Percentiles rank a stretch among this genome's conserved stretches.
phyloP scores from a whole-genome alignment of 768 basidiomycete species.

The Cyathus striatus region DNA sequence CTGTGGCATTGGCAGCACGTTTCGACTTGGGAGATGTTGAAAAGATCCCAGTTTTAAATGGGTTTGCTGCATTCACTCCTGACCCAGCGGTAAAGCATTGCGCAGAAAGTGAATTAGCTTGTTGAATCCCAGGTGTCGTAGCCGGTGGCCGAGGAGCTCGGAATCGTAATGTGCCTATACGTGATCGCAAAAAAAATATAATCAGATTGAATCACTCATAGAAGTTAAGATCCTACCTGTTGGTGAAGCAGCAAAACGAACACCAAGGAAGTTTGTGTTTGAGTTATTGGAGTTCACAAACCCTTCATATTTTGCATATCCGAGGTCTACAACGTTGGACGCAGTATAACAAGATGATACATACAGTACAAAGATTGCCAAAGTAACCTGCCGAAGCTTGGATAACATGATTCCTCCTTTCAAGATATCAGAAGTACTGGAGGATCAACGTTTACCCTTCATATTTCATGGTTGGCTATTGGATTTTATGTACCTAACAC shows the following conservation, averaged over 20 bases:
- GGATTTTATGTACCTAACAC: too few species aligned
- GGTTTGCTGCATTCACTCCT: constrained; percentile 22
- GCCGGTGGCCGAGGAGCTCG: constrained; percentile 20
- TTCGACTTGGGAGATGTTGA: background rate
- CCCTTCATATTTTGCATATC: background rate
- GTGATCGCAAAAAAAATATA: too few species aligned
- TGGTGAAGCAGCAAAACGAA: background rate
- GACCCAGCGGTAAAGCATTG: constrained; percentile 20
- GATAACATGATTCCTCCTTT: too few species aligned
- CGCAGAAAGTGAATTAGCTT: constrained; percentile 18
- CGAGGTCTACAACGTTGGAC: too few species aligned
- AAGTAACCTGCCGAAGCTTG: too few species aligned
- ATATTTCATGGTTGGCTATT: too few species aligned
- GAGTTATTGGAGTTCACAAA: constrained; percentile 5
- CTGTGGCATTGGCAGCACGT: background rate
- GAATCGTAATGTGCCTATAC: constrained; percentile 25
- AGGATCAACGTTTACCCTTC: too few species aligned
- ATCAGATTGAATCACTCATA: too few species aligned
- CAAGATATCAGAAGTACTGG: too few species aligned
- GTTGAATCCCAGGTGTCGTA: constrained; percentile 15
- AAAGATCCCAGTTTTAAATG: constrained; percentile 9
- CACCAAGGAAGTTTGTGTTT: constrained; percentile 1
- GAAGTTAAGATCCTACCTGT: background rate
- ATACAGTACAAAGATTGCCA: too few species aligned
- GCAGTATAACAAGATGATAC: too few species aligned